Base-by-base conservation (phyloP, 208 protist genomes). In the Wallacemonas rigidus region DNA sequence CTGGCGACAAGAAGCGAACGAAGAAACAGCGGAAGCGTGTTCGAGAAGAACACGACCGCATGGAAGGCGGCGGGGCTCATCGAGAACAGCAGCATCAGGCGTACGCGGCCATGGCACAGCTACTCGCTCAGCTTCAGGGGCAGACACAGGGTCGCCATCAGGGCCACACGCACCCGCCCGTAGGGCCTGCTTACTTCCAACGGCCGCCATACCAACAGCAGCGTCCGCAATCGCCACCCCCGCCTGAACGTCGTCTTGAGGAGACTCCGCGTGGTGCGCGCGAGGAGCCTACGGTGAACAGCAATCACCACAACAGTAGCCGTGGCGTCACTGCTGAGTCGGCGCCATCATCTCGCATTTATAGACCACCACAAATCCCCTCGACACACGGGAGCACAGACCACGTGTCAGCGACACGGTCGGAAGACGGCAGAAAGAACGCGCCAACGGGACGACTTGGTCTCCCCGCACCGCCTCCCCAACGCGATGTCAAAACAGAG, bases 381-480 rank as follows among this genome's bases (percentile, higher is more conserved):
- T 43, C 44, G 6, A 35, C n/a, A n/a, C 40, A 38, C 11, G 38
- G 45, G 8, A 50, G 8, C 45, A 12, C 45, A 50, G 12, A 12
- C 45, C 45, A 50, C 45, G 45, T 12, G 8, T 14, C 45, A 14
- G 45, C 45, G 26, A 26, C 26, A 14, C 45, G 0, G 26, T 41
- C 40, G 5, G 26, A 40, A 9, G 41, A 35, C 7, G 58, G 12
- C 9, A 64, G 15, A 5, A 35, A 50, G 62, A 14, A 53, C 17
- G 15, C 47, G 43, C 47, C 54, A 26, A 26, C 17, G 69, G 65
- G 17, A 53, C 56, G 47, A 3, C 2, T 54, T 35, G 14, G 75
- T 6, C 48, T 80, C 43, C 75, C 75, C 64, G 72, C 75, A 63
- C 70, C 70, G 43, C 69, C 70, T 47, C 64, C 54, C 44, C 11